Evolutionary conservation across 2,329 filamentous ascomycete genomes (phyloP), one percentile per base, ranked within the genome.

Genomic region (Mycosphaerella arachidis): DNA sequence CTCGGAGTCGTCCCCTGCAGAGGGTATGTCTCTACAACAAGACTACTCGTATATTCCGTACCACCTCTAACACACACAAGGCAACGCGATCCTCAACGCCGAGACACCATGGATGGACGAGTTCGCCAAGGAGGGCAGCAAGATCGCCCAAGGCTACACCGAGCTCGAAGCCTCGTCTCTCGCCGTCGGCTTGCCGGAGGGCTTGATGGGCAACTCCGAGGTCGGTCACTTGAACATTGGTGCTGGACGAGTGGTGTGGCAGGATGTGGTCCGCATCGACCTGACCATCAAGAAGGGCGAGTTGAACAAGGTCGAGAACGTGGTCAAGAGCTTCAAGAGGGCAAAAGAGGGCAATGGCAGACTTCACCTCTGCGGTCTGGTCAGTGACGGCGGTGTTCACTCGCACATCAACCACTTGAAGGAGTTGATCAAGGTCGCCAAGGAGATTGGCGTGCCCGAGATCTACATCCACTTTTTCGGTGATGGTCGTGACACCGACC

Each of bases 401-500:
- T 87, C 92, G 67, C 95, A 99, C 81, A 95, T 97, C 81, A 88
- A 89, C 65, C 94, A 99, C 76, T 83, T 99, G 60, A 90, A 94
- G 73, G 88, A 87, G 59, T 85, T 99, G 40, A 85, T 99, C 67
- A 85, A 89, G 76, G 90, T 94, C 40, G 94, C 94, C 72, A 97
- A 97, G 83, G 87, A 90, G 70, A 86, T 90, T 72, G 86, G 85
- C 52, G 85, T 99, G 35, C 91, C 92, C 68, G 83, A 97, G 71
- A 92, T 99, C 70, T 97, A 89, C 81, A 95, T 99, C 73, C 94
- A 99, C 84, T 97, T 97, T 85, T 97, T 99, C 74, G 94, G 91
- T 66, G 94, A 99, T 78, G 94, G 94, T 70, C 90, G 94, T 75
- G 94, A 99, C 74, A 97, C 93, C 67, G 94, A 99, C 76, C 94